These are phyloP conservation scores for Fusarium neocosmosporiellum DNA, from an alignment of 2,329 filamentous ascomycete genomes.

Conservation along the genomic window DNA sequence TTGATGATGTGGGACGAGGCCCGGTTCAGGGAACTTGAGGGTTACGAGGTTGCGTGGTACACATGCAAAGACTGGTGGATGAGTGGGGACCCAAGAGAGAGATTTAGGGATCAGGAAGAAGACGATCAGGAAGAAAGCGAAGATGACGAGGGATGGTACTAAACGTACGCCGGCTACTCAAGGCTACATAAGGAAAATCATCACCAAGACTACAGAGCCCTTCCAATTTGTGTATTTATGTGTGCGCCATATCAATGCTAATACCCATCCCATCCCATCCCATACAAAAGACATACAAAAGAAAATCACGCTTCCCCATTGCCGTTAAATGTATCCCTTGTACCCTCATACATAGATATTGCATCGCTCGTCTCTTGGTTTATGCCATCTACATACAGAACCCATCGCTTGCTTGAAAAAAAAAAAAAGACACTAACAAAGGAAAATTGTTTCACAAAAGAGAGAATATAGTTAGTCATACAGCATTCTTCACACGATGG, in stretches of 20 bases:
- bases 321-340: background rate
- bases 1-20: background rate
- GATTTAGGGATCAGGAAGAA: background rate
- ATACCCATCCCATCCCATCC: background rate
- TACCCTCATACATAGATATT: slow-evolving; percentile 31
- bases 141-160: background rate
- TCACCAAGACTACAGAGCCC: background rate
- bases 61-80: background rate
- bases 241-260: background rate
- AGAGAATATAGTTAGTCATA: slow-evolving; percentile 19
- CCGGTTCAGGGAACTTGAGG: background rate
- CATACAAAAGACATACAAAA: background rate
- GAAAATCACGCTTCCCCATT: slow-evolving; percentile 5
- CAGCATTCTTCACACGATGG: slow-evolving; percentile 1
- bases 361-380: slow-evolving; percentile 30
- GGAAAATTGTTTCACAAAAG: slow-evolving; percentile 11
- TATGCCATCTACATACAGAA: slow-evolving; percentile 19
- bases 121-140: background rate
- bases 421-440: slow-evolving; percentile 15
- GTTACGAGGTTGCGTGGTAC: background rate
- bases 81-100: background rate
- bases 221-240: slow-evolving; percentile 18
- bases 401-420: slow-evolving; percentile 18
- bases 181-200: background rate
- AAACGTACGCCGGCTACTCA: background rate